Evolutionary conservation across 2,329 filamentous ascomycete genomes (phyloP).

Genomic region (Domatiomyces catenatus): DNA sequence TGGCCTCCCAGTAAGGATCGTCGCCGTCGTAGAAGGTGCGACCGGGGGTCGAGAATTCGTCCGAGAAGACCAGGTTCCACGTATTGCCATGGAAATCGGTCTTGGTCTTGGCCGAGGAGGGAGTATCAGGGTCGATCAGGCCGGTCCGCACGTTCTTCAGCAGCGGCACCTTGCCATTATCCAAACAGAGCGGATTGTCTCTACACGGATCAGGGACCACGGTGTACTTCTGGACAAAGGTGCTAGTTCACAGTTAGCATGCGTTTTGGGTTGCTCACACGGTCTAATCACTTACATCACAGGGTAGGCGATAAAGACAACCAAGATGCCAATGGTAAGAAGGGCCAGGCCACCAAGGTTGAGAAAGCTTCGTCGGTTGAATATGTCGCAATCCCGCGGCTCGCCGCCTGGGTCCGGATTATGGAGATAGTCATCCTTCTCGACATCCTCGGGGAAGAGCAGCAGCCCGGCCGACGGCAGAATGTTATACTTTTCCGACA

Average conservation of each 20-base stretch:
- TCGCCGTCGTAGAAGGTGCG: conserved; percentile 57
- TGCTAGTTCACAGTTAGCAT: conserved; percentile 29
- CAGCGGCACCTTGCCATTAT: conserved; percentile 34
- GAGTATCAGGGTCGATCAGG: conserved; percentile 55
- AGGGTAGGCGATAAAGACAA: conserved; percentile 55
- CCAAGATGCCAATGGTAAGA: conserved; percentile 44
- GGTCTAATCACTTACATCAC: conserved; percentile 41
- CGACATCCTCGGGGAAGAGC: conserved; percentile 55
- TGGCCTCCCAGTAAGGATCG: conserved; percentile 52
- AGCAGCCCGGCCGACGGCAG: conserved; percentile 50
- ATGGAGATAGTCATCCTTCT: conserved; percentile 58
- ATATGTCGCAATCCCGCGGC: conserved; percentile 47
- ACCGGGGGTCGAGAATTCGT: conserved; percentile 54
- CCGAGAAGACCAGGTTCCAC: conserved; percentile 53
- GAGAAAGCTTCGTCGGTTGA: conserved; percentile 45
- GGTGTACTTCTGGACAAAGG: conserved; percentile 38
- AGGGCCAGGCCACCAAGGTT: conserved; percentile 50
- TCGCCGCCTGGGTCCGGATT: conserved; percentile 53
- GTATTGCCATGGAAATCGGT: conserved; percentile 44
- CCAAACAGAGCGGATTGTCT: conserved; percentile 33
- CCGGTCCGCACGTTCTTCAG: conserved; percentile 45
- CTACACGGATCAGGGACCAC: conserved; percentile 23
- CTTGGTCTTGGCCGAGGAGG: conserved; percentile 40
- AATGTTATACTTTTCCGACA: conserved; percentile 60
- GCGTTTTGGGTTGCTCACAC: conserved; percentile 5